Evolutionary conservation across 208 protist species (phyloP).

Genomic region (Acanthamoeba lenticulata): DNA sequence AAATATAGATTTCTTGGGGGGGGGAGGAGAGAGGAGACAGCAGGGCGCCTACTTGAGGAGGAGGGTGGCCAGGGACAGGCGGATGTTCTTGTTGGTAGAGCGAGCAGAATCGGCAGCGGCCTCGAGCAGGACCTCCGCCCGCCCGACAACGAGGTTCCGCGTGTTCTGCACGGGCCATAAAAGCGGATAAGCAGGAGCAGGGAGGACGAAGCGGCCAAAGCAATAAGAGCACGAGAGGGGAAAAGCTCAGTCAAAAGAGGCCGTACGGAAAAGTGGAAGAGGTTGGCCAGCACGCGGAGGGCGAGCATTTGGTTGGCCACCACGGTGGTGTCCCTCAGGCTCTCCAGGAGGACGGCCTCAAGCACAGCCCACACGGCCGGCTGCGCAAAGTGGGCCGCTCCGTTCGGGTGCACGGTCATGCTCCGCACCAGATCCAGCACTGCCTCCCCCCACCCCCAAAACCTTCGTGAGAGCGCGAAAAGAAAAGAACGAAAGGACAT

Average conservation of each 20-base stretch:
- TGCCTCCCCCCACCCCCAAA: neutral
- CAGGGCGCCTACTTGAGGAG: neutral
- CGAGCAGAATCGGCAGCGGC: neutral
- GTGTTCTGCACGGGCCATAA: neutral
- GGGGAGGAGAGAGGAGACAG: neutral
- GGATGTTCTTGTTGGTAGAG: neutral
- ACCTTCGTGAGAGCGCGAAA: neutral
- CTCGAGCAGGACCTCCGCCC: neutral
- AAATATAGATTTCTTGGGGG: neutral
- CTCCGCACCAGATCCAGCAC: neutral
- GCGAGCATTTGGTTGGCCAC: constrained; percentile 30
- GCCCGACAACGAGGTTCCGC: neutral
- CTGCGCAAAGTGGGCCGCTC: neutral
- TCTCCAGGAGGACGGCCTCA: neutral
- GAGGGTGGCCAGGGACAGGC: neutral
- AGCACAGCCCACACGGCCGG: neutral
- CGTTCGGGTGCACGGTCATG: neutral
- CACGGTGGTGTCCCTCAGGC: neutral
- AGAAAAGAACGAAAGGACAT: neutral
- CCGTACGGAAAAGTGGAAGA: neutral
- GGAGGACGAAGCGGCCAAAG: neutral
- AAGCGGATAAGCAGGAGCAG: too few species aligned
- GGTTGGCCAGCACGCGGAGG: neutral
- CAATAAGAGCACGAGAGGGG: neutral
- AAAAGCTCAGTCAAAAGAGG: too few species aligned